These are phyloP conservation scores for Xylariaceae sp. DNA, from an alignment of 2,329 filamentous ascomycete species.

Conservation along the genomic window DNA sequence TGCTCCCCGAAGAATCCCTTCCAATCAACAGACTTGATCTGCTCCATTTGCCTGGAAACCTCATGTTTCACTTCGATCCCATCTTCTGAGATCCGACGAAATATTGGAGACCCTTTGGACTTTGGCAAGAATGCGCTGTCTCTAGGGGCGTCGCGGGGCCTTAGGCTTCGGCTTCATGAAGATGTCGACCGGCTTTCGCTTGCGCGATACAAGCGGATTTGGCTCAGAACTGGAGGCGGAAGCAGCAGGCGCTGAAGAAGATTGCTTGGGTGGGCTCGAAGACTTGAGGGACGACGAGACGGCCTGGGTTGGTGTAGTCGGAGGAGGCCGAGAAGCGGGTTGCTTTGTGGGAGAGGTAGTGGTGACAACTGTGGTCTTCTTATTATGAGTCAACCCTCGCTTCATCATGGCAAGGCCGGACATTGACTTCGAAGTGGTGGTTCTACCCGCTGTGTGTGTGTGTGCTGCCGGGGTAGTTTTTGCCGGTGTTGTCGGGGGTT, in stretches of 20 bases:
- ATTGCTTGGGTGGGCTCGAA: not conserved
- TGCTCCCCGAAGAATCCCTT: no score
- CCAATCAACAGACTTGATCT: no score
- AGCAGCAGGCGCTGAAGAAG: no score
- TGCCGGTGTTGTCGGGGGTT: conserved; percentile 3
- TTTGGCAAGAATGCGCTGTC: no score
- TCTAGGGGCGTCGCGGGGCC: conserved; percentile 24
- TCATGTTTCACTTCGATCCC: no score
- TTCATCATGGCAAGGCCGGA: conserved; percentile 22
- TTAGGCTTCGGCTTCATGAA: conserved; percentile 54
- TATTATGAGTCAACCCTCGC: conserved; percentile 6
- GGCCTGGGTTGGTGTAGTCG: conserved; percentile 6
- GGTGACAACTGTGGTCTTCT: conserved; percentile 3
- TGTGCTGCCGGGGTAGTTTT: conserved; percentile 1
- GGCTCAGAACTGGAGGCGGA: conserved; percentile 4
- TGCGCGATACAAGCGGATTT: conserved; percentile 31
- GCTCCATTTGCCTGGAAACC: no score
- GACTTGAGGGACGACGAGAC: not conserved
- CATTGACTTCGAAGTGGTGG: not conserved
- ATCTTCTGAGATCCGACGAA: no score
- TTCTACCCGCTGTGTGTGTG: not conserved
- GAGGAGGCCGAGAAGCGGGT: conserved; percentile 4
- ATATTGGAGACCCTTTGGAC: no score
- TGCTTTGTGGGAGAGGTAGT: conserved; percentile 1
- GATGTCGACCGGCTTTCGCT: conserved; percentile 51